phyloP scores from a whole-genome alignment of 2,329 filamentous ascomycete species.

The Penicillium hesseltinei region DNA sequence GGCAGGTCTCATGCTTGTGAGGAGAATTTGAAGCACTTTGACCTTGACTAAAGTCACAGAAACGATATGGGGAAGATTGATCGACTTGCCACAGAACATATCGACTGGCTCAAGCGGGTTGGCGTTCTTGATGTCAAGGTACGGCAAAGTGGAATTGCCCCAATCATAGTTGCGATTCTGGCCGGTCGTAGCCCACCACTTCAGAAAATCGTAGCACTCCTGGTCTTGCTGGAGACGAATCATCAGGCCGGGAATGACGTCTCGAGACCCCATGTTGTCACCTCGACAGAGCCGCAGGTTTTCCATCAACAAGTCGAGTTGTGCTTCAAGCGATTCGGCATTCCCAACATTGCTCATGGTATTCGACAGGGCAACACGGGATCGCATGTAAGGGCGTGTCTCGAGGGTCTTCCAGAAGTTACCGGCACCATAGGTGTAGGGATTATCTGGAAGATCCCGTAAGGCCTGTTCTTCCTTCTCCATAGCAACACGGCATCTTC shows the following conservation, averaged over 20 bases:
- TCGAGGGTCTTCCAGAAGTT: conserved; percentile 44
- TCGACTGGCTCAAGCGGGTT: conserved; percentile 43
- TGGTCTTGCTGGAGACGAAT: conserved; percentile 52
- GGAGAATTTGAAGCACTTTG: neutral
- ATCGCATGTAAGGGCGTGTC: conserved; percentile 49
- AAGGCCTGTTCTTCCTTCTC: conserved; percentile 40
- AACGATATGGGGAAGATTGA: conserved; percentile 9
- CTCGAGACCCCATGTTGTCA: conserved; percentile 48
- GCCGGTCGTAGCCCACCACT: conserved; percentile 43
- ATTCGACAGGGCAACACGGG: conserved; percentile 34
- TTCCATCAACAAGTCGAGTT: conserved; percentile 43
- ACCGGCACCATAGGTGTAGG: conserved; percentile 43
- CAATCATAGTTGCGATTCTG: conserved; percentile 23
- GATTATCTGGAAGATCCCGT: conserved; percentile 32
- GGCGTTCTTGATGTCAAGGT: conserved; percentile 39
- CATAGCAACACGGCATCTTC: conserved; percentile 21
- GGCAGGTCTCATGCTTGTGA: neutral
- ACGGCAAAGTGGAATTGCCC: conserved; percentile 34
- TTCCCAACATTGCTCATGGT: conserved; percentile 36
- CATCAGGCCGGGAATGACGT: conserved; percentile 43
- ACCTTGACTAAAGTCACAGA: conserved; percentile 25
- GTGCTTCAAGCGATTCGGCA: conserved; percentile 35
- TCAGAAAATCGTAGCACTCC: conserved; percentile 52
- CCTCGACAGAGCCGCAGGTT: conserved; percentile 43
- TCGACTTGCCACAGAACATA: conserved; percentile 14